phyloP scores from a whole-genome alignment of 2,329 filamentous ascomycete genomes.

The Cercospora janseana region DNA sequence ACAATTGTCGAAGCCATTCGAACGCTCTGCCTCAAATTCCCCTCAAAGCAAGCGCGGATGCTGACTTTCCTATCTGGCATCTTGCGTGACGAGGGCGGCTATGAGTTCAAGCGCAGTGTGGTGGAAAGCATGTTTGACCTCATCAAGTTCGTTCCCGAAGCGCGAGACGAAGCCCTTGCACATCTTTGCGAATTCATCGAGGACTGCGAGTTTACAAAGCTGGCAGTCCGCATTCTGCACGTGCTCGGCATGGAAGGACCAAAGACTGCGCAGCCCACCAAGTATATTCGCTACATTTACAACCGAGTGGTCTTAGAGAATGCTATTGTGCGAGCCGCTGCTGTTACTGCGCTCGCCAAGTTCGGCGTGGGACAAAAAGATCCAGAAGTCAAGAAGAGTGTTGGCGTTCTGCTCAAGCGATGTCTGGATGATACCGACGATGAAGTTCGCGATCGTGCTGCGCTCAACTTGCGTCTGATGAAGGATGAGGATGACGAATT shows the following conservation, averaged over 20 bases:
- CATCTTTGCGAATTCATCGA: slow-evolving; percentile 99
- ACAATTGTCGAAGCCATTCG: slow-evolving; percentile 99
- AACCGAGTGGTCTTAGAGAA: slow-evolving; percentile 97
- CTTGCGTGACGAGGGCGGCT: slow-evolving; percentile 91
- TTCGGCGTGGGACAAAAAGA: slow-evolving; percentile 97
- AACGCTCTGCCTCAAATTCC: slow-evolving; percentile 95
- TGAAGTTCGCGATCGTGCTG: slow-evolving; percentile 92
- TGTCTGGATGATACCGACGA: slow-evolving; percentile 97
- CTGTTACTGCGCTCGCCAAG: slow-evolving; percentile 92
- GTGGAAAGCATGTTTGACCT: slow-evolving; percentile 99
- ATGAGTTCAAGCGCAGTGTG: slow-evolving; percentile 95
- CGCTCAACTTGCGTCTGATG: slow-evolving; percentile 89
- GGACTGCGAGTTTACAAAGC: slow-evolving; percentile 98
- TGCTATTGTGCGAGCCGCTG: slow-evolving; percentile 88
- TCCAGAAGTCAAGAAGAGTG: slow-evolving; percentile 92
- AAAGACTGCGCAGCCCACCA: slow-evolving; percentile 91
- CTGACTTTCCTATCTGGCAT: slow-evolving; percentile 96
- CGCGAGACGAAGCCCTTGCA: slow-evolving; percentile 75
- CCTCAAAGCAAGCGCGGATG: slow-evolving; percentile 97
- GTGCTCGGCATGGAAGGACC: slow-evolving; percentile 91
- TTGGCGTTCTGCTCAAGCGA: slow-evolving; percentile 84
- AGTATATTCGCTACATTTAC: slow-evolving; percentile 99
- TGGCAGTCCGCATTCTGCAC: slow-evolving; percentile 92
- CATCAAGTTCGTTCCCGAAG: slow-evolving; percentile 96
- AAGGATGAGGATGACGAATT: slow-evolving; percentile 77